Evolutionary conservation across 306 rosid species (phyloP).

Genomic region (Arachis stenosperma): DNA sequence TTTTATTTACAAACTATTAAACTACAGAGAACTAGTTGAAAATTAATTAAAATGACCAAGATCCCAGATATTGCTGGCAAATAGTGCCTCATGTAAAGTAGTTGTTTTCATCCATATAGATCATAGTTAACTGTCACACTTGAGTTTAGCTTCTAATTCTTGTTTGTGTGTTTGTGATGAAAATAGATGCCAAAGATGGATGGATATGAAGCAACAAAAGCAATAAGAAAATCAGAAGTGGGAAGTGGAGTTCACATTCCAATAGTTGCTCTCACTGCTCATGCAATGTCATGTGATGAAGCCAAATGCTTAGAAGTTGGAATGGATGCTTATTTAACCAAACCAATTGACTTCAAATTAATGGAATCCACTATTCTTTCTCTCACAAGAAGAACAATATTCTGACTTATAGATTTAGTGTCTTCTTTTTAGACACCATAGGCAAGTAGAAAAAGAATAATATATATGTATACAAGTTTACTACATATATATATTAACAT

Average conservation of each 20-base stretch:
- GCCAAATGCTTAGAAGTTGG: slow-evolving; percentile 96
- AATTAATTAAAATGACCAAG: too few species aligned
- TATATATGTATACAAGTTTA: neutral
- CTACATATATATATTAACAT: slow-evolving; percentile 7
- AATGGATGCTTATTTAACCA: slow-evolving; percentile 94
- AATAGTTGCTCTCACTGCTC: slow-evolving; percentile 95
- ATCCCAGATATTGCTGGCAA: neutral
- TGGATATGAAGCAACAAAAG: slow-evolving; percentile 95
- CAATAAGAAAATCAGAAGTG: slow-evolving; percentile 80
- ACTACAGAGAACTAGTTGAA: too few species aligned
- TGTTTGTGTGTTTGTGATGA: slow-evolving; percentile 17
- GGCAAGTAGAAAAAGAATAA: neutral
- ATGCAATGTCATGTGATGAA: slow-evolving; percentile 98
- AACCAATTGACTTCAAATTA: slow-evolving; percentile 90
- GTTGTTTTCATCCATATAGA: neutral
- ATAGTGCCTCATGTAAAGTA: neutral
- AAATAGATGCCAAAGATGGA: slow-evolving; percentile 99
- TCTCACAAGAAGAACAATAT: slow-evolving; percentile 60
- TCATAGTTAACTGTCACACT: slow-evolving; percentile 3
- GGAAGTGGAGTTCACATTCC: slow-evolving; percentile 79
- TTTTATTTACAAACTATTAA: too few species aligned
- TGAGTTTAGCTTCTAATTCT: slow-evolving; percentile 14
- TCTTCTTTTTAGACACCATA: slow-evolving; percentile 7
- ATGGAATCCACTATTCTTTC: slow-evolving; percentile 98
- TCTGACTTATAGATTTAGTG: slow-evolving; percentile 16